Evolutionary conservation across 1,284 basidiomycete species (phyloP).

Genomic region (Mycena sp.): DNA sequence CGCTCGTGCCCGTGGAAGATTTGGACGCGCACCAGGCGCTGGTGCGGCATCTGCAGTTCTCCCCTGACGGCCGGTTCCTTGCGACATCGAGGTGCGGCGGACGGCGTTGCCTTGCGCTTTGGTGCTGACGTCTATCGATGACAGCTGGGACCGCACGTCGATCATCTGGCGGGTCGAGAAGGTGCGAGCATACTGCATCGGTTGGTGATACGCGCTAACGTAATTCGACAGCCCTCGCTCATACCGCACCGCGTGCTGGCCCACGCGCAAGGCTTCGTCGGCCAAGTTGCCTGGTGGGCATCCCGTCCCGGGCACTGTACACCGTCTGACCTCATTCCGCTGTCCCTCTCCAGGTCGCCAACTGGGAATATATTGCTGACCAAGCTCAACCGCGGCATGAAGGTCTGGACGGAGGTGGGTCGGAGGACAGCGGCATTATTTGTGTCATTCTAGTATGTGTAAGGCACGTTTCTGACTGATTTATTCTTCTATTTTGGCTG

Average conservation of each 20-base stretch:
- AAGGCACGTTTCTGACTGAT: slow-evolving; percentile 19
- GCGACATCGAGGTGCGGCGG: slow-evolving; percentile 74
- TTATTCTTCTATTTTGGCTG: too few relatives aligned
- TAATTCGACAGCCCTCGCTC: slow-evolving; percentile 58
- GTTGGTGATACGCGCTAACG: not conserved
- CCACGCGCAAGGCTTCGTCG: slow-evolving; percentile 79
- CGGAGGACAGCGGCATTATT: slow-evolving; percentile 2
- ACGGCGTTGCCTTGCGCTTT: not conserved
- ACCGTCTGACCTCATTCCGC: slow-evolving; percentile 6
- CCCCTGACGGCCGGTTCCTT: slow-evolving; percentile 73
- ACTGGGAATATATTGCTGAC: slow-evolving; percentile 70
- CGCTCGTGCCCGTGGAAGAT: slow-evolving; percentile 66
- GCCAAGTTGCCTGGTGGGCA: slow-evolving; percentile 79
- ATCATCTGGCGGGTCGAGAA: slow-evolving; percentile 72
- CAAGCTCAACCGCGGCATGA: slow-evolving; percentile 74
- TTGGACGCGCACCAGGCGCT: slow-evolving; percentile 71
- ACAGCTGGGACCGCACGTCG: slow-evolving; percentile 81
- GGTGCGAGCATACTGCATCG: slow-evolving; percentile 5
- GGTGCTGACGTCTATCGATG: slow-evolving; percentile 56
- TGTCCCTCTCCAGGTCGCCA: slow-evolving; percentile 67
- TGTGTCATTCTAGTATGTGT: slow-evolving; percentile 14
- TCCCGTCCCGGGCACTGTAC: slow-evolving; percentile 3
- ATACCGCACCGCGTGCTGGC: slow-evolving; percentile 71
- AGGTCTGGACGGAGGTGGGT: slow-evolving; percentile 76
- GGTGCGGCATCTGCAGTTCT: slow-evolving; percentile 77